Evolutionary conservation across 2,329 filamentous ascomycete species (phyloP).

Genomic region (Fusarium sterilihyphosum): DNA sequence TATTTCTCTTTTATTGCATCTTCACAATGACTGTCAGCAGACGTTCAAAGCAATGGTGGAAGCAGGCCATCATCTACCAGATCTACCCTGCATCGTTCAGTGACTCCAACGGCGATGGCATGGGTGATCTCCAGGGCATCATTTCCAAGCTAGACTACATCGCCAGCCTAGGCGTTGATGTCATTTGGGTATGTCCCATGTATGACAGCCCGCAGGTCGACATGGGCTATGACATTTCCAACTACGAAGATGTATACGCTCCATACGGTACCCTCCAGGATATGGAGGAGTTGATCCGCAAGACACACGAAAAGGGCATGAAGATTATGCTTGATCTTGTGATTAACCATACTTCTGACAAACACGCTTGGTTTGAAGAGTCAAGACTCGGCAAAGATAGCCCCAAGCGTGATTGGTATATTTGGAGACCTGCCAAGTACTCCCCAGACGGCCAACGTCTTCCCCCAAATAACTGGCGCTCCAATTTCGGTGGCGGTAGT

Average conservation of each 20-base stretch:
- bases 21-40: constrained; percentile 36
- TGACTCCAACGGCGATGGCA: constrained; percentile 63
- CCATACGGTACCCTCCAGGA: constrained; percentile 40
- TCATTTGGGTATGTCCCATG: constrained; percentile 42
- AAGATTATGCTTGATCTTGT: constrained; percentile 41
- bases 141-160: constrained; percentile 62
- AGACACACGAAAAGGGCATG: constrained; percentile 37
- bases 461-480: constrained; percentile 80
- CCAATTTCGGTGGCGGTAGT: constrained; percentile 67
- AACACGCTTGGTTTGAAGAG: constrained; percentile 42
- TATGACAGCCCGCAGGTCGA: constrained; percentile 41
- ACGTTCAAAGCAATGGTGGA: constrained; percentile 58
- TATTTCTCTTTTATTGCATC: accelerated
- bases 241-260: constrained; percentile 39
- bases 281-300: constrained; percentile 38
- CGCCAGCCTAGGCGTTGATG: constrained; percentile 32
- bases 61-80: constrained; percentile 64
- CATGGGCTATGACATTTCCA: constrained; percentile 42
- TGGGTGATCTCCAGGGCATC: constrained; percentile 64
- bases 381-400: constrained; percentile 31
- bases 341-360: constrained; percentile 41
- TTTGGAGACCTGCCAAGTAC: constrained; percentile 64
- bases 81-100: constrained; percentile 67
- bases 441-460: constrained; percentile 65
- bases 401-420: constrained; percentile 68